phyloP scores from a whole-genome alignment of 2,329 filamentous ascomycete genomes.

The Cytospora piceicola region DNA sequence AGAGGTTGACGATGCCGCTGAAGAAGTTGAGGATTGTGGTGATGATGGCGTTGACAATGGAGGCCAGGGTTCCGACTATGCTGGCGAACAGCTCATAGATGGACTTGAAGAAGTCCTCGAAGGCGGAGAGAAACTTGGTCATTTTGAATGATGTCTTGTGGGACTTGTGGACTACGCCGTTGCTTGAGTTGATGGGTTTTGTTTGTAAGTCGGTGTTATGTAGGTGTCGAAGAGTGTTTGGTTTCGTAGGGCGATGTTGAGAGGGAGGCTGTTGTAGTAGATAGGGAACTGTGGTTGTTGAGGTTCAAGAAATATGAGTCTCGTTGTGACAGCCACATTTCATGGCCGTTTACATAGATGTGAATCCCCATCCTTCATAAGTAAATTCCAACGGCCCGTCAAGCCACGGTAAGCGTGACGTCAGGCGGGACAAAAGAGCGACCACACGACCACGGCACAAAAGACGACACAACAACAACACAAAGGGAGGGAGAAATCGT shows the following conservation, averaged over 20 bases:
- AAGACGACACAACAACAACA: constrained; percentile 10
- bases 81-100: constrained; percentile 48
- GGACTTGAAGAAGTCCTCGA: constrained; percentile 46
- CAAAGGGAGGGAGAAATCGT: constrained; percentile 16
- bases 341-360: not conserved
- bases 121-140: constrained; percentile 40
- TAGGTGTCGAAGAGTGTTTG: not conserved
- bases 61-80: constrained; percentile 41
- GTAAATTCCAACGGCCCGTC: constrained; percentile 4
- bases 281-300: not conserved
- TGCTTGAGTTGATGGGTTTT: not conserved
- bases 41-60: constrained; percentile 42
- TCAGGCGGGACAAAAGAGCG: constrained; percentile 6
- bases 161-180: not conserved
- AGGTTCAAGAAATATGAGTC: not conserved
- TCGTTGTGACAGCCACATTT: not conserved
- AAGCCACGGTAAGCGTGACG: constrained; percentile 26
- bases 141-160: constrained; percentile 26
- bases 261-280: not conserved
- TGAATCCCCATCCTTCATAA: not conserved
- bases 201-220: not conserved
- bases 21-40: constrained; percentile 43
- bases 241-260: not conserved
- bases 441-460: not conserved
- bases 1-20: constrained; percentile 42